Evolutionary conservation across 345 rosid species (phyloP).

Genomic region (Brassica carinata): DNA sequence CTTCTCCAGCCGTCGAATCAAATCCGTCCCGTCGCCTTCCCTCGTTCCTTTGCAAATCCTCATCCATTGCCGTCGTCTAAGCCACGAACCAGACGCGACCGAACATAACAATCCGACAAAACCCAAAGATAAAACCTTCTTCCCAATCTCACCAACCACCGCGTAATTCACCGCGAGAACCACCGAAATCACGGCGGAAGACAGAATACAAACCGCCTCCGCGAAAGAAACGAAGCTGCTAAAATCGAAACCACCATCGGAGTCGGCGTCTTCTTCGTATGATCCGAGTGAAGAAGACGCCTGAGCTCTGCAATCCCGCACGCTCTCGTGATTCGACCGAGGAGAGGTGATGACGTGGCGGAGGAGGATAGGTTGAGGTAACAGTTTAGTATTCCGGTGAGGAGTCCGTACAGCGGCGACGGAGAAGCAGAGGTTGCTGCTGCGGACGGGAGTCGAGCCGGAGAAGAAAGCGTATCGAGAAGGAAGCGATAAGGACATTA

Average conservation of each 20-base stretch:
- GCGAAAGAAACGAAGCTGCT: slow-evolving; percentile 53
- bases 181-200: slow-evolving; percentile 56
- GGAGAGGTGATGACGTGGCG: slow-evolving; percentile 30
- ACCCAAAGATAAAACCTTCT: slow-evolving; percentile 54
- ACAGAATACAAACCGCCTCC: slow-evolving; percentile 60
- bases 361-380: slow-evolving; percentile 36
- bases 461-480: slow-evolving; percentile 46
- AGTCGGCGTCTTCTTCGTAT: slow-evolving; percentile 28
- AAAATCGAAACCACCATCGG: slow-evolving; percentile 41
- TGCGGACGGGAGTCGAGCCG: slow-evolving; percentile 35
- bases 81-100: slow-evolving; percentile 60
- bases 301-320: slow-evolving; percentile 16
- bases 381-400: slow-evolving; percentile 27
- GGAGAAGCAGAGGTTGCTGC: slow-evolving; percentile 36
- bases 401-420: slow-evolving; percentile 24
- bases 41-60: slow-evolving; percentile 51
- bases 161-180: slow-evolving; percentile 54
- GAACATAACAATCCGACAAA: slow-evolving; percentile 57
- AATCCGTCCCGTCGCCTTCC: slow-evolving; percentile 47
- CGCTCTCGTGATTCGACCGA: slow-evolving; percentile 8
- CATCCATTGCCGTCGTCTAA: slow-evolving; percentile 80
- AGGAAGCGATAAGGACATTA: slow-evolving; percentile 49
- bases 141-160: slow-evolving; percentile 57
- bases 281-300: slow-evolving; percentile 39
- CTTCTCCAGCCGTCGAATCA: slow-evolving; percentile 73